phyloP scores from a whole-genome alignment of 257 asterid species.

The Solanum tarapatanum region DNA sequence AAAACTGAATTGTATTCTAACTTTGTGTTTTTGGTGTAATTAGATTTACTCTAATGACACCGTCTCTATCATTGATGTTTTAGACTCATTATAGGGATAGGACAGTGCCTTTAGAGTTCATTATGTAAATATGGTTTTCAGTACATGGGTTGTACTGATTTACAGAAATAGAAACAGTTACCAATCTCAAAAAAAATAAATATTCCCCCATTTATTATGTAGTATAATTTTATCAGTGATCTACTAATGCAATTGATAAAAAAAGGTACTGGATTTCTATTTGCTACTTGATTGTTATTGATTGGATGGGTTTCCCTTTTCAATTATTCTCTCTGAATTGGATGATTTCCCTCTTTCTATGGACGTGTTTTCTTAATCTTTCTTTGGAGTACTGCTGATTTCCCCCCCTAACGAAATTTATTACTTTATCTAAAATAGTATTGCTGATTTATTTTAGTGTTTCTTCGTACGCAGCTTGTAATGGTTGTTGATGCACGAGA shows the following conservation, averaged over 20 bases:
- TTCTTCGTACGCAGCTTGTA: slow-evolving; percentile 49
- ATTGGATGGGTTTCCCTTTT: not conserved
- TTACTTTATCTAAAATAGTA: not conserved
- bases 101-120: not conserved
- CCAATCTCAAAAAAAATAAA: not conserved
- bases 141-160: not conserved
- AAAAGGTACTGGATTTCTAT: not conserved
- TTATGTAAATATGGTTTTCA: not conserved
- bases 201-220: not conserved
- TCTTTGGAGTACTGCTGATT: not conserved
- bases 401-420: not conserved
- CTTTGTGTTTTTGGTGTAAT: not conserved
- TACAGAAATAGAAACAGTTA: not conserved
- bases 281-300: not conserved
- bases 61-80: not conserved
- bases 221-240: not conserved
- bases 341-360: not conserved
- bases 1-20: not conserved
- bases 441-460: slow-evolving; percentile 1
- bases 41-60: not conserved
- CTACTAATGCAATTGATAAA: not conserved
- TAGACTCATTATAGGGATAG: not conserved
- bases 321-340: not conserved
- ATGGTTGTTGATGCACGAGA: slow-evolving; percentile 98
- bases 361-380: not conserved